Base-by-base conservation (phyloP, 257 asterid genomes). In the Primulina huaijiensis region DNA sequence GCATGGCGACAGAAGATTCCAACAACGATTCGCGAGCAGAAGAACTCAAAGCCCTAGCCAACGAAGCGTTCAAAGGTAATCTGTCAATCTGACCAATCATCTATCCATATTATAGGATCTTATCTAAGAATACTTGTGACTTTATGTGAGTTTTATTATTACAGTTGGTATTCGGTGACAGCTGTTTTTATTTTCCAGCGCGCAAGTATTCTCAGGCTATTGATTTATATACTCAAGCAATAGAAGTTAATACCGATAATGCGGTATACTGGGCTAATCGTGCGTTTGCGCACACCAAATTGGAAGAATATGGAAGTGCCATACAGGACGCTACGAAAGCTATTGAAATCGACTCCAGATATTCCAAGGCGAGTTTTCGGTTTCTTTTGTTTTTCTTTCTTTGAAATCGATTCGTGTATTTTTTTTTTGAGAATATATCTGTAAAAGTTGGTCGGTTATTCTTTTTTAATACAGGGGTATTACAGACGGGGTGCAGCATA, bases 221-320 rank as follows among this genome's bases (percentile, higher is more conserved):
- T 84, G 99, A 91, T 86, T 82, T 94, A 67, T 94, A 94, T 56
- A 78, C 95, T 35, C 97, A 86, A 85, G 99, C 98, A 66, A 94
- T 94, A 33, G 96, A 86, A 71, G 50, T 78, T 84, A 84, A 79
- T 64, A 25, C 70, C 59, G 88, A 79, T 59, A 89, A 82, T 86
- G 97, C 98, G 60, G 98, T 94, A 40, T 94, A 94, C 80, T 89
- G 93, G 95, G 97, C 99, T 68, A 94, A 94, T 77, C 97, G 99
- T 68, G 97, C 98, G 5, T 87, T 94, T 72, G 98, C 98, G 55
- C 99, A 94, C 76, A 69, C 93, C 65, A 94, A 91, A 79, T 74
- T 94, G 88, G 99, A 94, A 82, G 97, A 89, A 82, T 94, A 94
- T 69, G 99, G 97, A 3, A 94, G 99, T 78, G 99, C 99, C 62